phyloP scores from a whole-genome alignment of 2,329 filamentous ascomycete genomes.

The Orbilia blumenaviensis region DNA sequence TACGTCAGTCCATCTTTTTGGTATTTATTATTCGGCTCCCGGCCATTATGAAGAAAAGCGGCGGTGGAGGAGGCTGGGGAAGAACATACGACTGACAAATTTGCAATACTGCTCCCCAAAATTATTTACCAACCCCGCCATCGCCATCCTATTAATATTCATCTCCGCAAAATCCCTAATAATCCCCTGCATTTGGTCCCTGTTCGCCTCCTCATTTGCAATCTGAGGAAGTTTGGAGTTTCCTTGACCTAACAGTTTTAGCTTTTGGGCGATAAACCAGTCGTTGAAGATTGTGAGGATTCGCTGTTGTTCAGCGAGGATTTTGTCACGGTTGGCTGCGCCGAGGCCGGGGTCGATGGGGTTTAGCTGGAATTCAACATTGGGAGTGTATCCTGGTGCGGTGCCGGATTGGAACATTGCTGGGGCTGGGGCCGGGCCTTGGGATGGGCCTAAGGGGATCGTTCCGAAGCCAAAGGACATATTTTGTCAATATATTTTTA shows the following conservation, averaged over 20 bases:
- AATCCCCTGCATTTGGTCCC: slow-evolving; percentile 16
- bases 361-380: slow-evolving; percentile 43
- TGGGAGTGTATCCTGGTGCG: slow-evolving; percentile 23
- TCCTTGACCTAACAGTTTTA: neutral
- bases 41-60: too few relatives aligned
- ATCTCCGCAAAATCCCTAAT: slow-evolving; percentile 37
- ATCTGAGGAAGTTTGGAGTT: slow-evolving; percentile 26
- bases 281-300: slow-evolving; percentile 45
- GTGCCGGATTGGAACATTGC: neutral
- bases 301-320: slow-evolving; percentile 20
- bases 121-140: slow-evolving; percentile 40
- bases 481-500: neutral
- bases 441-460: neutral
- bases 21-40: too few relatives aligned
- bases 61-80: neutral
- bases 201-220: slow-evolving; percentile 23
- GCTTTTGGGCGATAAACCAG: slow-evolving; percentile 31
- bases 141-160: slow-evolving; percentile 22
- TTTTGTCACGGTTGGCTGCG: slow-evolving; percentile 32
- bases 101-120: slow-evolving; percentile 45
- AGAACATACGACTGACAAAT: slow-evolving; percentile 24
- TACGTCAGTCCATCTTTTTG: too few relatives aligned
- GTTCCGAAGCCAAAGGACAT: slow-evolving; percentile 20
- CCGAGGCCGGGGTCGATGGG: slow-evolving; percentile 24
- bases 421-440: neutral